A percentile compares a stretch with the other conserved stretches of the same genome.
Conservation (phyloP, 139 green algal genomes). For the Chlamydomonas asymmetrica region DNA sequence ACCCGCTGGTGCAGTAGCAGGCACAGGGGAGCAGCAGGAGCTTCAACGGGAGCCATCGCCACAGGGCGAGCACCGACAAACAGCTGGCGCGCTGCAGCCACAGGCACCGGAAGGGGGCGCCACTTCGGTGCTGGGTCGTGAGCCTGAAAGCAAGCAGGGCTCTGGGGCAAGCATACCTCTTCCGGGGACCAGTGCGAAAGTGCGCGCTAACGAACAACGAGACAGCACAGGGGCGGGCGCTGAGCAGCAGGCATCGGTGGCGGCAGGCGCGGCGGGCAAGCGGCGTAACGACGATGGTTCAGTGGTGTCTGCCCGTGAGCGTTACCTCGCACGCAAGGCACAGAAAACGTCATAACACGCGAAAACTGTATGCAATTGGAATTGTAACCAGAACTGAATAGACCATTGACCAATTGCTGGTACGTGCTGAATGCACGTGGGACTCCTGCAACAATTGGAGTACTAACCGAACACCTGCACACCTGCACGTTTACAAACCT, state of each 20-base stretch:
- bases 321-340: constrained; percentile 76
- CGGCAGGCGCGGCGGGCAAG: constrained; percentile 28
- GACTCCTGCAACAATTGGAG: too few relatives aligned
- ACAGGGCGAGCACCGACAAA: neutral
- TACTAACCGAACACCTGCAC: too few relatives aligned
- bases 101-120: neutral
- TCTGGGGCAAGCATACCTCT: neutral
- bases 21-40: neutral
- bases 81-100: neutral
- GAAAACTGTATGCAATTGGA: too few relatives aligned
- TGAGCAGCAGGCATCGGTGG: neutral
- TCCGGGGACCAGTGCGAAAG: neutral
- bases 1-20: neutral
- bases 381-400: too few relatives aligned
- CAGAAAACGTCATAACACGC: constrained; percentile 19
- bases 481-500: too few relatives aligned
- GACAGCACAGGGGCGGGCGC: neutral
- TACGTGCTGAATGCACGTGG: too few relatives aligned
- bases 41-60: neutral
- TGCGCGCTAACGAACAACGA: neutral
- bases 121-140: neutral
- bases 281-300: constrained; percentile 60
- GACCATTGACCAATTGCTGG: too few relatives aligned
- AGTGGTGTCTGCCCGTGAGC: constrained; percentile 68
- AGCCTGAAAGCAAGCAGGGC: neutral